Base-by-base conservation (phyloP, 768 basidiomycete species). In the Cystofilobasidium macerans region DNA sequence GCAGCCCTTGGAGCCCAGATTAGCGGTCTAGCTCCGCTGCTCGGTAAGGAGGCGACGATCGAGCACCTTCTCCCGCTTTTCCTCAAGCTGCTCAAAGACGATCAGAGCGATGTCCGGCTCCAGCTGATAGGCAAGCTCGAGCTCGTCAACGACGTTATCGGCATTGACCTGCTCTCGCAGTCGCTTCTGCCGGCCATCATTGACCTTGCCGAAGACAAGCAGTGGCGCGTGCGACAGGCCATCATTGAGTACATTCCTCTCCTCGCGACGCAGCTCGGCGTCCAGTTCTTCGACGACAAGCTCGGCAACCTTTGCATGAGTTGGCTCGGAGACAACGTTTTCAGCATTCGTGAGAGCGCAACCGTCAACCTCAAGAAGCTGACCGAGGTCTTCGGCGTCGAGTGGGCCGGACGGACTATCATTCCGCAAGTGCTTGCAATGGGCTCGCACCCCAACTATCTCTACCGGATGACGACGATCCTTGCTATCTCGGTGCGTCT, bases 221-320 rank as follows among this genome's bases (percentile, higher is more conserved):
- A 95, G 68, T 99, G 95, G 95, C 87, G 95, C 33, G 94, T 99
- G 24, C 87, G 95, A 71, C 95, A 99, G 77, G 95, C 95, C 11
- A 98, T 99, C 79, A 99, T 99, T 77, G 95, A 98, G 77, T 97
- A 99, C 78, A 80, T 99, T 71, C 95, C 95, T n/a, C 83, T 98
- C 26, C 86, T 99, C 54, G 93, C 95, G 48, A 92, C 87, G n/a
- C 95, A 99, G 75, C 83, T 99, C 64, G 95, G 95, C 62, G 89
- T 89, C 72, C 81, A 86, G 32, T 98, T 98, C 79, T 99, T 99
- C 75, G 93, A 99, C 76, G 95, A 98, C 72, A 90, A 94, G 75
- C 83, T 99, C 51, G 89, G 88, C 32, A 91, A 88, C 72, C 80
- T 99, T 33, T 99, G 95, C 81, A 95, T 99, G 93, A 89, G 89